A percentile compares a stretch with the other conserved stretches of the same genome.
phyloP scores from a whole-genome alignment of 2,329 filamentous ascomycete species.

The Dryadomyces quercus-mongolicae region DNA sequence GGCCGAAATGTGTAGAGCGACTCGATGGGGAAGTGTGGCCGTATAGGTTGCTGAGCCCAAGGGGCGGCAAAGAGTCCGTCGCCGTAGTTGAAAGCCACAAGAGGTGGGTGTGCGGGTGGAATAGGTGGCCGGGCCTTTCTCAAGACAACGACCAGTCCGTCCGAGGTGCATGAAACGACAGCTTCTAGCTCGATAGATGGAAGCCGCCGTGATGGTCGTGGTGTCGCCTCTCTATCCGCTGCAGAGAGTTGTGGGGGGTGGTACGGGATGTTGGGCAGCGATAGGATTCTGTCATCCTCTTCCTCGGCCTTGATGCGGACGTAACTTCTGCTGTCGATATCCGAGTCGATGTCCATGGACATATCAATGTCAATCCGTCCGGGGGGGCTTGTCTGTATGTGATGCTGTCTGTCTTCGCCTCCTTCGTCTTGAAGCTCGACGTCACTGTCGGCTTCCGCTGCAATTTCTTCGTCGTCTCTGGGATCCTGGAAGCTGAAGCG shows the following conservation, averaged over 20 bases:
- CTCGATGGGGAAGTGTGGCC: slow-evolving; percentile 29
- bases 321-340: background rate
- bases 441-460: slow-evolving; percentile 25
- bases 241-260: background rate
- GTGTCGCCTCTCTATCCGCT: background rate
- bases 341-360: slow-evolving; percentile 17
- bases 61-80: slow-evolving; percentile 68
- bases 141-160: slow-evolving; percentile 73
- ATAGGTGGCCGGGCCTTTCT: slow-evolving; percentile 61
- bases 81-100: slow-evolving; percentile 32
- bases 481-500: slow-evolving; percentile 78
- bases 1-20: slow-evolving; percentile 30
- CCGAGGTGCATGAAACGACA: slow-evolving; percentile 83
- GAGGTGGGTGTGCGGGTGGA: slow-evolving; percentile 41
- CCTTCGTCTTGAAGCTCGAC: slow-evolving; percentile 34
- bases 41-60: slow-evolving; percentile 60
- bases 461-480: slow-evolving; percentile 40
- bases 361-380: slow-evolving; percentile 14
- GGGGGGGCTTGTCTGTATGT: background rate
- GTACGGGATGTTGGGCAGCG: background rate
- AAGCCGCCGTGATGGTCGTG: slow-evolving; percentile 16
- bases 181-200: slow-evolving; percentile 64
- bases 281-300: slow-evolving; percentile 2
- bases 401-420: background rate
- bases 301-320: slow-evolving; percentile 10